Conservation (phyloP, 2,329 filamentous ascomycete species). For the Fusarium torreyae region DNA sequence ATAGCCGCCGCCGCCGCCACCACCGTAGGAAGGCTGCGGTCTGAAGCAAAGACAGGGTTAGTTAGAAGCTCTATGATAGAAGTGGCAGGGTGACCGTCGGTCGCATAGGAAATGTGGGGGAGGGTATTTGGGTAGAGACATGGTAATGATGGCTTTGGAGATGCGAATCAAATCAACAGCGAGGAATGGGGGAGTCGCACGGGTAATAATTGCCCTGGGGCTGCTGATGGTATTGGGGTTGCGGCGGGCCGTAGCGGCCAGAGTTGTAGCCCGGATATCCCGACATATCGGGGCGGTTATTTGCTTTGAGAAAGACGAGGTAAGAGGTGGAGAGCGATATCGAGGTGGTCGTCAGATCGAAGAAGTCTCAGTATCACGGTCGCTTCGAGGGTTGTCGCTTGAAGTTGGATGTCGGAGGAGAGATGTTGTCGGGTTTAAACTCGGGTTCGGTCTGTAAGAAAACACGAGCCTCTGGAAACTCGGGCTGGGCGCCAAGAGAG, state of each 20-base stretch:
- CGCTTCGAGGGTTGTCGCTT: slow-evolving; percentile 11
- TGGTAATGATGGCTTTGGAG: slow-evolving; percentile 11
- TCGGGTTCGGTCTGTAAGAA: slow-evolving; percentile 31
- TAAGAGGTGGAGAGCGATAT: not conserved
- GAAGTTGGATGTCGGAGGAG: slow-evolving; percentile 16
- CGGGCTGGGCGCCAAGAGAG: slow-evolving; percentile 41
- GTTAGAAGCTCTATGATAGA: slow-evolving; percentile 28
- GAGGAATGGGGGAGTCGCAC: slow-evolving; percentile 56
- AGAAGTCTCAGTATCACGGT: not conserved
- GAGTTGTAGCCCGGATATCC: slow-evolving; percentile 72
- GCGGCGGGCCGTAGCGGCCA: slow-evolving; percentile 60
- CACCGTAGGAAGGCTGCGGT: slow-evolving; percentile 63
- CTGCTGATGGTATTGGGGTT: slow-evolving; percentile 52
- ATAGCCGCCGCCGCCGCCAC: slow-evolving; percentile 55
- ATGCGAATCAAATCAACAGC: slow-evolving; percentile 28
- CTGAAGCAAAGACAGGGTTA: slow-evolving; percentile 51
- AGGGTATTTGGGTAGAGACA: slow-evolving; percentile 14
- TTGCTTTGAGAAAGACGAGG: slow-evolving; percentile 5
- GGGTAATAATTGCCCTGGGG: slow-evolving; percentile 64
- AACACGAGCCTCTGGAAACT: slow-evolving; percentile 29
- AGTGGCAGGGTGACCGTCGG: slow-evolving; percentile 23
- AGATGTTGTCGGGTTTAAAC: slow-evolving; percentile 19
- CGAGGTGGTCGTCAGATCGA: not conserved
- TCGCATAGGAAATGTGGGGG: slow-evolving; percentile 31
- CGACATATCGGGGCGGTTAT: slow-evolving; percentile 65